These are phyloP conservation scores for Globisporangium nagaii DNA, from an alignment of 352 stramenopile genomes.

Conservation along the genomic window DNA sequence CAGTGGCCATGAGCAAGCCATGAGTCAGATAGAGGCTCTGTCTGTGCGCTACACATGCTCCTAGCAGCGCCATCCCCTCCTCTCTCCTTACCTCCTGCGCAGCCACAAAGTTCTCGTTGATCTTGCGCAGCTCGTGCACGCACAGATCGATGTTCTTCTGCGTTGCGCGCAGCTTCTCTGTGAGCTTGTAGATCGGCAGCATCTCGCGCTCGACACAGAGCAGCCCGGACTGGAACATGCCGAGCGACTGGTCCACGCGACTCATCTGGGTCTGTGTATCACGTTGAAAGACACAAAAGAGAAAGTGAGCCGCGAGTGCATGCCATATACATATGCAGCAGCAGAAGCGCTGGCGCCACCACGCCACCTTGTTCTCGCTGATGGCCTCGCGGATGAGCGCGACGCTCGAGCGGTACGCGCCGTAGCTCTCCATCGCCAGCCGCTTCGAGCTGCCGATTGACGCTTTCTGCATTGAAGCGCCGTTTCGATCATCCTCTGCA, in stretches of 20 bases:
- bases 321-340: neutral
- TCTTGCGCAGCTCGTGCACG: conserved; percentile 56
- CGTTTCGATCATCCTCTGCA: too few species aligned
- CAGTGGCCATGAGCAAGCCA: neutral
- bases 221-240: conserved; percentile 55
- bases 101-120: conserved; percentile 73
- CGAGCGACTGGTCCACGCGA: conserved; percentile 49
- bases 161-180: conserved; percentile 67
- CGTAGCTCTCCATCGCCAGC: conserved; percentile 49
- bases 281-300: neutral
- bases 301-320: neutral
- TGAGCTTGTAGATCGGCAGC: conserved; percentile 83
- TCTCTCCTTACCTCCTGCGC: conserved; percentile 65
- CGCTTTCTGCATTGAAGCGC: neutral
- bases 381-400: conserved; percentile 59
- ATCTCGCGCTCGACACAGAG: conserved; percentile 74
- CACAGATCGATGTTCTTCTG: conserved; percentile 84
- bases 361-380: conserved; percentile 49
- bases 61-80: too few species aligned
- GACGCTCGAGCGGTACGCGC: conserved; percentile 39
- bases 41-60: too few species aligned
- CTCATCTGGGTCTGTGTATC: conserved; percentile 45
- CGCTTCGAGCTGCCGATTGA: neutral
- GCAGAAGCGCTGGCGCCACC: too few species aligned
- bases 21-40: neutral